Base-by-base conservation (phyloP, 768 basidiomycete species). In the Nevesoporus exiguus region DNA sequence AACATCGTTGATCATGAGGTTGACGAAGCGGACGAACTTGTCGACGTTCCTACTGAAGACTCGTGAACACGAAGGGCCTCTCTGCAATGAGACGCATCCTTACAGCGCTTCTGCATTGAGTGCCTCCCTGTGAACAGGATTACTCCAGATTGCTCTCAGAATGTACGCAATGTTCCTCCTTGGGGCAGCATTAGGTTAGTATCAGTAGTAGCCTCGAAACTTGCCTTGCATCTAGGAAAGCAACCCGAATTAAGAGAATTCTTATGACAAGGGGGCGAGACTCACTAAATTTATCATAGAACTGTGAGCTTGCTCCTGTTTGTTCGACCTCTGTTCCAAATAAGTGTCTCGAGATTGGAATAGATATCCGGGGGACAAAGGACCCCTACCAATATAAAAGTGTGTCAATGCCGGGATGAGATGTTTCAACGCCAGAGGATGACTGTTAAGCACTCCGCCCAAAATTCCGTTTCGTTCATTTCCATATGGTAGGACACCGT, bases 1-100 rank as follows among this genome's bases (percentile, higher is more conserved):
- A 51, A 96, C 93, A 63, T 99, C 97, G 79, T 97, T 98, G 76
- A 98, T 97, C 84, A 98, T 90, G 63, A 98, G 77, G 73, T 99
- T 98, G 74, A 95, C 82, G 70, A 99, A 98, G 52, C 87, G 86
- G 49, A 98, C 86, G 69, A 98, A 98, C 71, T 91, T 89, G 61
- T 97, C 93, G 45, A 90, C 86, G 66, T 93, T 83, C 58, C 91
- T 95, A 25, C 44, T 36, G 47, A 50, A 53, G 36, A 58, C 22
- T 5, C 13, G 34, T 70, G 31, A 61, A 42, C 39, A 45, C 14
- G 19, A 4, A 7, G 3, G 3, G 1, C 1, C 15, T n/a, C 15
- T n/a, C 36, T 46, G 10, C 8, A 27, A 31, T 14, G 17, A 7
- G 27, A 39, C 25, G 15, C 36, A 49, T 24, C 74, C 81, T 61